Evolutionary conservation across 2,329 filamentous ascomycete genomes (phyloP), one percentile per base, ranked within the genome.

Genomic region (Zymoseptoria tritici): DNA sequence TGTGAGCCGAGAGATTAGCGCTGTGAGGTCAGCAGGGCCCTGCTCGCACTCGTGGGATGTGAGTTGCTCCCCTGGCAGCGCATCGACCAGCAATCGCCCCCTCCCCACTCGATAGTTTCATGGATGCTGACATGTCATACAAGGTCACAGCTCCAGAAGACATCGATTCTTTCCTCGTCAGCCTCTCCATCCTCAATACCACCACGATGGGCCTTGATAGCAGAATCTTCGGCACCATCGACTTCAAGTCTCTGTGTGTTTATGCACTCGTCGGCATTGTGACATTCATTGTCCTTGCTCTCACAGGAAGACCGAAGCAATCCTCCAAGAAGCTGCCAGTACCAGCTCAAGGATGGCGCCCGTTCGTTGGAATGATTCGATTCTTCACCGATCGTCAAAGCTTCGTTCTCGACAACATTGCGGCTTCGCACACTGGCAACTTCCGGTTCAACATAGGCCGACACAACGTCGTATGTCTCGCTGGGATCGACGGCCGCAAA

Each of bases 381-480:
- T 46, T 46, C 36, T 46, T 46, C 16, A 46, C 36, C 0, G 36
- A 46, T 46, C 36, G 36, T 6, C 36, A 6, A 6, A 46, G 36
- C 4, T 46, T 46, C 2, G 36, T 46, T 7, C 36, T 46, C 13
- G 36, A 46, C 36, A 46, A 46, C 4, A 16, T 46, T n/a, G 36
- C 36, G 1, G 13, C 36, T 46, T 73, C 73, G 0, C 56, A 64
- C 4, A 75, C 72, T 1, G 78, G 78, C 26, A 78, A 78, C 55
- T 83, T 81, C 63, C 77, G 74, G 56, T 82, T 81, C 64, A 77
- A 78, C 63, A 76, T 78, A 3, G 80, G 81, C 0, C 67, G 73
- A 3, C 72, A 78, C 59, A 72, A 72, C 2, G 74, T 82, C 11
- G 70, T 83, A 7, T 78, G 73, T 2, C 55, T 83, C 9, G 75